Percentiles rank a stretch among this genome's conserved stretches.
Evolutionary conservation across 805 yeast genomes (phyloP).

Genomic region (Barnettozyma populi): DNA sequence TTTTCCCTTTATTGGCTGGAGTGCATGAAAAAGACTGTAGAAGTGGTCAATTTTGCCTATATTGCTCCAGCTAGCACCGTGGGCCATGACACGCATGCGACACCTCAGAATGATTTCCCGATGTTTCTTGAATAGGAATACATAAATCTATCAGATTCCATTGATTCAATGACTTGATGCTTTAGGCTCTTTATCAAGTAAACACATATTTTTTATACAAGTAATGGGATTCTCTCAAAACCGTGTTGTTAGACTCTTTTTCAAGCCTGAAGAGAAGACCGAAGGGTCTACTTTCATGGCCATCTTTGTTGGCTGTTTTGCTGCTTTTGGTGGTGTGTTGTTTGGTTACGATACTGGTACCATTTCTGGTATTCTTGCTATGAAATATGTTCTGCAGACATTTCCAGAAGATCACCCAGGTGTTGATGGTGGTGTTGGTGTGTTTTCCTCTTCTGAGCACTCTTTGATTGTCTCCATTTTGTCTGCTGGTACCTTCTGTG

Average conservation of each 20-base stretch:
- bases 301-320: conserved; percentile 50
- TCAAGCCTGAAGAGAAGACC: conserved; percentile 42
- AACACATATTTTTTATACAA: not conserved
- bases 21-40: conserved; percentile 1
- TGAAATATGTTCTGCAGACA: conserved; percentile 45
- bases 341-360: conserved; percentile 70
- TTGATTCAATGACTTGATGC: not conserved
- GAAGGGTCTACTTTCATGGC: conserved; percentile 46
- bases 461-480: conserved; percentile 65
- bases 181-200: not conserved
- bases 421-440: conserved; percentile 30
- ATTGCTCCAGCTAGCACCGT: not conserved
- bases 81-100: not conserved
- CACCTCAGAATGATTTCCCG: not conserved
- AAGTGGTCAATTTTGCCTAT: not conserved
- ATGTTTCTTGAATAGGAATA: not conserved
- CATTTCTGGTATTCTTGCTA: conserved; percentile 60
- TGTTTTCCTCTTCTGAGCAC: conserved; percentile 42
- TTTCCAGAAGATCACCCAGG: conserved; percentile 35
- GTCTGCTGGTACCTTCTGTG: conserved; percentile 66
- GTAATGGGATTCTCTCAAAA: conserved; percentile 27
- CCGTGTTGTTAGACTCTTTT: conserved; percentile 34
- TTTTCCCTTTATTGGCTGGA: conserved; percentile 1
- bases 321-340: conserved; percentile 63
- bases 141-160: not conserved